Conservation (phyloP, 2,329 filamentous ascomycete species). For the Thelonectria blattea region DNA sequence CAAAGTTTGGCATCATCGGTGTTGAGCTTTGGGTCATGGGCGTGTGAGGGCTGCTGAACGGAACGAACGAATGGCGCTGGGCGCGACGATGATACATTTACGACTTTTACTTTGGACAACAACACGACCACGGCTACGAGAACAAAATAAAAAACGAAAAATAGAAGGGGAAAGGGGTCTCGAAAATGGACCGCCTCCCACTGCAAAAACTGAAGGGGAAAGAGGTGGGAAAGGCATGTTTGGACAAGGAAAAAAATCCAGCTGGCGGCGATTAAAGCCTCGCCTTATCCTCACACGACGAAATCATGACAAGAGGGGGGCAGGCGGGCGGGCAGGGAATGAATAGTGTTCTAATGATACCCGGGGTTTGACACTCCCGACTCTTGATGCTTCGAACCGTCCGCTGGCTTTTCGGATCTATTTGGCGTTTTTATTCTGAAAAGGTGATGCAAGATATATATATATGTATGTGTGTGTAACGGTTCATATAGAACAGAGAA, state of each 20-base stretch:
- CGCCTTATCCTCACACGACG: not conserved
- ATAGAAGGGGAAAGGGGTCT: not conserved
- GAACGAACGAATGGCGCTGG: not conserved
- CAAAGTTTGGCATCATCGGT: constrained; percentile 88
- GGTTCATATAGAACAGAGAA: not conserved
- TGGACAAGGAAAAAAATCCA: not conserved
- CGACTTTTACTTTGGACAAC: not conserved
- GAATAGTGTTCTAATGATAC: constrained; percentile 37
- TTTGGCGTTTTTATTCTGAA: not conserved
- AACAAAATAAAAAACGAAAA: not conserved
- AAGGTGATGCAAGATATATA: not conserved
- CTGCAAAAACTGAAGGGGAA: not conserved
- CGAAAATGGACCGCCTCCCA: not conserved
- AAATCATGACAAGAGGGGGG: constrained; percentile 4
- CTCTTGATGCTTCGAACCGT: constrained; percentile 14
- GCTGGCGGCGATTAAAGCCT: not conserved
- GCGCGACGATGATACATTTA: not conserved
- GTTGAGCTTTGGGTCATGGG: constrained; percentile 96
- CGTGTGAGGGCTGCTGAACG: constrained; percentile 38
- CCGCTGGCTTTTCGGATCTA: not conserved
- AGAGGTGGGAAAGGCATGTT: not conserved
- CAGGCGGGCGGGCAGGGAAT: constrained; percentile 10
- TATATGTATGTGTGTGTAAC: not conserved
- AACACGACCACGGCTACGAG: not conserved
- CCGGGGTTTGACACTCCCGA: constrained; percentile 37